Base-by-base conservation (phyloP, 495 filamentous ascomycete genomes). In the Oidiodendron maius region DNA sequence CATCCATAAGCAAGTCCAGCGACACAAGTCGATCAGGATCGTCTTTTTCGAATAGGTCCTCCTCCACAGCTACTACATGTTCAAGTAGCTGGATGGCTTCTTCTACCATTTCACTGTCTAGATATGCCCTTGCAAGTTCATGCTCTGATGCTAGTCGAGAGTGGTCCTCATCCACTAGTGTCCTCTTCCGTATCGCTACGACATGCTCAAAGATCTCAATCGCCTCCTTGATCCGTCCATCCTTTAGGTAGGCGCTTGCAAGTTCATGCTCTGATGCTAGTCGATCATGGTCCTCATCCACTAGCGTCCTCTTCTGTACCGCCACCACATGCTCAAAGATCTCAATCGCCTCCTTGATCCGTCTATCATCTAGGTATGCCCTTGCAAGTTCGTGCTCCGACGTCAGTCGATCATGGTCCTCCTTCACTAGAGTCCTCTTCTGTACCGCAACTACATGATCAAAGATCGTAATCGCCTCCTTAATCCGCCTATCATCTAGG, bases 241-340 rank as follows among this genome's bases (percentile, higher is more conserved):
- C 44, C 1, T 39, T 15, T 3, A 50, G 17, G 53, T 68, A 70
- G 52, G 63, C 59, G 6, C 24, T 39, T 40, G 63, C 64, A 23
- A 44, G 40, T 17, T 28, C 18, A 13, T 44, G 12, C 21, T 24
- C 8, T 23, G 23, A 50, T 17, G 37, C 15, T 32, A 42, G 47
- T 50, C 47, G 47, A 43, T 42, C 37, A 43, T 26, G 47, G 35
- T 50, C 23, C 20, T 50, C 39, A 37, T 50, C 47, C 17, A 22
- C 38, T 13, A 50, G 35, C 20, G 37, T 40, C 28, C 37, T 32
- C 39, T 50, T 21, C 47, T 50, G 37, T 32, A 50, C 37, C 11
- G 47, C 47, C 21, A 43, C 18, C 34, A 50, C 25, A 50, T 50
- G 39, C 24, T 50, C 47, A 36, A 50, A 30, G 24, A 50, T 26